Percentiles rank a stretch among this genome's conserved stretches.
phyloP scores from a whole-genome alignment of 345 rosid species.

The Jatropha curcas region DNA sequence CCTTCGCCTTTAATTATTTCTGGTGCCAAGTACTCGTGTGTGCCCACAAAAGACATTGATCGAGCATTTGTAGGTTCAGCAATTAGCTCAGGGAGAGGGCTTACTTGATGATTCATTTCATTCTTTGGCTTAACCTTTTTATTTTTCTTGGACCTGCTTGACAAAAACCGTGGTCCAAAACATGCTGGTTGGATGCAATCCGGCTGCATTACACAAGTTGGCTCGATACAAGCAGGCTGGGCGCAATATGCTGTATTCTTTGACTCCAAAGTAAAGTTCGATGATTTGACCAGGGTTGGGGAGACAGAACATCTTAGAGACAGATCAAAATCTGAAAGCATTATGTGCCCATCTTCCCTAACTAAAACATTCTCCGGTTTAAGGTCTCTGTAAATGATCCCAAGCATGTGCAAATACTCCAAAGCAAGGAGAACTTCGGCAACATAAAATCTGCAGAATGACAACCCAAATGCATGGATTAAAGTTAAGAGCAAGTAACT shows the following conservation, averaged over 20 bases:
- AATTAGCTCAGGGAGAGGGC: constrained; percentile 31
- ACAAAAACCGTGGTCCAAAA: constrained; percentile 32
- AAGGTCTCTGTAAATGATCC: constrained; percentile 39
- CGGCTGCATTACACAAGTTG: constrained; percentile 32
- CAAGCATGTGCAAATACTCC: constrained; percentile 43
- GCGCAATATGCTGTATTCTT: constrained; percentile 33
- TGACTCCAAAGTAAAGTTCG: constrained; percentile 22
- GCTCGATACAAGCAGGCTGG: constrained; percentile 32
- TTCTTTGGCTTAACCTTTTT: constrained; percentile 23
- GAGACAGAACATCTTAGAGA: constrained; percentile 34
- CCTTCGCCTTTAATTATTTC: constrained; percentile 39
- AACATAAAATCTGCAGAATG: constrained; percentile 30
- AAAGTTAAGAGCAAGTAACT: not conserved
- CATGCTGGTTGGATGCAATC: constrained; percentile 39
- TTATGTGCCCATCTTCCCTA: constrained; percentile 40
- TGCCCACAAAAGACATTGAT: constrained; percentile 38
- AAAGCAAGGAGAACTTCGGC: constrained; percentile 40
- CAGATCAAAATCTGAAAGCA: constrained; percentile 39
- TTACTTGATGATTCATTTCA: constrained; percentile 26
- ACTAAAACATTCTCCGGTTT: constrained; percentile 39
- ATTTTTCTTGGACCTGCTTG: constrained; percentile 23
- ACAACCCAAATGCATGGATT: not conserved
- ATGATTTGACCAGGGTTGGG: constrained; percentile 35
- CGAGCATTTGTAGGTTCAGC: constrained; percentile 39
- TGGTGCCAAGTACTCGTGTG: constrained; percentile 38